These are phyloP conservation scores for Penicillium palitans DNA, from an alignment of 2,329 filamentous ascomycete species.

Conservation along the genomic window DNA sequence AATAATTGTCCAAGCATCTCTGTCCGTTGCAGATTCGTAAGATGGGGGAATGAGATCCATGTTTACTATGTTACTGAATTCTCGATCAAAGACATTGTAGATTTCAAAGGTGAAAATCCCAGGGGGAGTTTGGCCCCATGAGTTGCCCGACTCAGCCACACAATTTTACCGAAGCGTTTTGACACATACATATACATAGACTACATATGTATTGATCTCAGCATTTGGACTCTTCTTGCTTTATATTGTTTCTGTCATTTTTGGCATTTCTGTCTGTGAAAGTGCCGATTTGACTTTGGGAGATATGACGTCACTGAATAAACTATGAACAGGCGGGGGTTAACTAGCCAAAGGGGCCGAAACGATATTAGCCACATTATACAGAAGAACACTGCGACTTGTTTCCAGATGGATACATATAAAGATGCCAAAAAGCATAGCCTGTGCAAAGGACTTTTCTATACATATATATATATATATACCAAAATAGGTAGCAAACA, in stretches of 20 bases:
- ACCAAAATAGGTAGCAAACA: too few relatives aligned
- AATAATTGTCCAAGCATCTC: conserved; percentile 58
- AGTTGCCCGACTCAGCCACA: conserved; percentile 9
- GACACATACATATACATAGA: background rate
- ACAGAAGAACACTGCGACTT: too few relatives aligned
- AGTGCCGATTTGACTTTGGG: background rate
- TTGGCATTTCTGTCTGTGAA: background rate
- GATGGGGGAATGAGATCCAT: conserved; percentile 62
- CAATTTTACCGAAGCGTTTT: background rate
- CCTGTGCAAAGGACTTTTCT: too few relatives aligned
- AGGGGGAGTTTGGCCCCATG: background rate
- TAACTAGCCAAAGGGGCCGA: too few relatives aligned
- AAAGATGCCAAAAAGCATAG: too few relatives aligned
- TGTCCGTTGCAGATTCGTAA: conserved; percentile 58
- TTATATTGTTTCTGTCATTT: background rate
- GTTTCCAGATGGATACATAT: too few relatives aligned
- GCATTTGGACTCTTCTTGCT: background rate
- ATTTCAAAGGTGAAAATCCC: background rate
- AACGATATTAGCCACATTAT: too few relatives aligned
- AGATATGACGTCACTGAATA: conserved; percentile 5
- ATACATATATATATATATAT: too few relatives aligned
- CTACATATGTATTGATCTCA: background rate
- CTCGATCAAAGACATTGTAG: background rate
- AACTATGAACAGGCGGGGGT: background rate
- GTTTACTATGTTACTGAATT: background rate